Evolutionary conservation across 441 rosid genomes (phyloP).

Genomic region (Erodium trifolium): DNA sequence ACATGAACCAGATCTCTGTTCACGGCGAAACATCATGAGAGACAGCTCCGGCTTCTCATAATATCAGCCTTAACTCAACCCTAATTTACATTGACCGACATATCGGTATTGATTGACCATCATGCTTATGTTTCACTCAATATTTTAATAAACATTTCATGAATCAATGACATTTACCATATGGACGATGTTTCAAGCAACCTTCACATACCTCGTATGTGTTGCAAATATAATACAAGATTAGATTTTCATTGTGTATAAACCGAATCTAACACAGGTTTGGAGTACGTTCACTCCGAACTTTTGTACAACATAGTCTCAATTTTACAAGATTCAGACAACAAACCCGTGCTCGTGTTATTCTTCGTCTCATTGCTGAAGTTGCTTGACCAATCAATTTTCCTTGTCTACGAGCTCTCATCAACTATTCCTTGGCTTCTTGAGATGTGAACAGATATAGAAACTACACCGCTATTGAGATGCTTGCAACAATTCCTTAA

Average conservation of each 20-base stretch:
- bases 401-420: no score
- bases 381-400: no score
- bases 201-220: background rate
- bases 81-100: background rate
- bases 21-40: background rate
- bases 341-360: background rate
- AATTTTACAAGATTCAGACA: constrained; percentile 6
- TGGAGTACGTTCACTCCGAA: background rate
- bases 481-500: constrained; percentile 48
- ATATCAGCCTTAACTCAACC: background rate
- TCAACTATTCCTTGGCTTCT: no score
- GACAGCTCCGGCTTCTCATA: no score
- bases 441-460: background rate
- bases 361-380: background rate
- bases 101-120: background rate
- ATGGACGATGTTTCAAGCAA: background rate
- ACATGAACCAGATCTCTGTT: background rate
- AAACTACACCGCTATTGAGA: constrained; percentile 19
- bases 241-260: background rate
- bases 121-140: constrained; percentile 4
- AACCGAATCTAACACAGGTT: background rate
- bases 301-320: constrained; percentile 1
- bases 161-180: background rate
- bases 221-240: background rate
- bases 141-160: background rate